Base-by-base conservation (phyloP, 306 rosid species). In the Cucurbita ficifolia region DNA sequence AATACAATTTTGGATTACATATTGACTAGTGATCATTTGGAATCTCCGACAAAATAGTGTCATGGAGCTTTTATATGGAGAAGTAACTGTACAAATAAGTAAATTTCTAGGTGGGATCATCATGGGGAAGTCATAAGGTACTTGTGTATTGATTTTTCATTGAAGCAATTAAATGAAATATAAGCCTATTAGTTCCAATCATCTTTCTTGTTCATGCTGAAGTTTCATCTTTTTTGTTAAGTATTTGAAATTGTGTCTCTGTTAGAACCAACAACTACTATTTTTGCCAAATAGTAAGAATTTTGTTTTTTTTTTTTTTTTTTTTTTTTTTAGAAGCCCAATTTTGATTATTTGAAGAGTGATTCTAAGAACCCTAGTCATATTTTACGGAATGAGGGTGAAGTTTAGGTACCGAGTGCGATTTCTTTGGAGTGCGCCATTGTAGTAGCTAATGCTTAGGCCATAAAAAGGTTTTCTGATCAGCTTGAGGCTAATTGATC, bases 401-500 rank as follows among this genome's bases (percentile, higher is more conserved):
- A 38, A 29, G 21, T 17, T 19, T 69, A 24, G 24, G 40, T 17
- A 46, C n/a, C 10, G 58, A 70, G 46, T 50, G 17, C 35, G 16
- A 19, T 0, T 7, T 0, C 5, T 49, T 70, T 70, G 13, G 55
- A 49, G 38, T 68, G 55, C 56, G 17, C 22, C 70, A 61, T 61
- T 6, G 42, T 43, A 68, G 1, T 22, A 45, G 45, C 40, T 39
- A 38, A 72, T 53, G 64, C 64, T 49, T 29, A 29, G 33, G 16
- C 18, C 18, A 49, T 70, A 8, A 0, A 65, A 45, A 21, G 73
- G 24, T 43, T 46, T 69, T 42, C 16, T 8, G 9, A 22, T 40
- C 46, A 9, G 63, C 38, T 70, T 35, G 38, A 36, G 51, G 38
- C 51, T 72, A 72, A 72, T 53, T 77, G 81, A 79, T 79, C 70